Evolutionary conservation across 352 stramenopile species (phyloP).

Genomic region (Pythium phragmiticola): DNA sequence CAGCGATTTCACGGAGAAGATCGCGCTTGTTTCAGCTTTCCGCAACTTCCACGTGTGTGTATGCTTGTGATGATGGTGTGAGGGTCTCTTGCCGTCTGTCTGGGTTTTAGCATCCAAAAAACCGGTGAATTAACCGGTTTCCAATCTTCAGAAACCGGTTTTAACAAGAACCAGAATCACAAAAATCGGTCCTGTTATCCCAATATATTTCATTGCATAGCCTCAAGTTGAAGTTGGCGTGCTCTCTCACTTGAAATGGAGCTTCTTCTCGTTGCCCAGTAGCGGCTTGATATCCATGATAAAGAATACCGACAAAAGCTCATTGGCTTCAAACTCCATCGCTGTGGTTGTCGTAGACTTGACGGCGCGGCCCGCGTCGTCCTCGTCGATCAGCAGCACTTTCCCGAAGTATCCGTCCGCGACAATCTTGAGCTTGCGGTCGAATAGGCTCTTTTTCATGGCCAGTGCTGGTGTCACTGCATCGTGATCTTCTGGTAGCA

Average conservation of each 20-base stretch:
- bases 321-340: slow-evolving; percentile 29
- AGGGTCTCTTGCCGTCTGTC: background rate
- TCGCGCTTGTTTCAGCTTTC: background rate
- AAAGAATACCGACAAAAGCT: slow-evolving; percentile 30
- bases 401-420: slow-evolving; percentile 6
- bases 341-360: slow-evolving; percentile 6
- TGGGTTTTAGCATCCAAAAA: background rate
- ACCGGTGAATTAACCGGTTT: background rate
- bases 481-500: background rate
- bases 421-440: slow-evolving; percentile 9
- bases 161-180: background rate
- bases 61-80: background rate
- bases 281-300: slow-evolving; percentile 40
- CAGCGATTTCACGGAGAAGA: background rate
- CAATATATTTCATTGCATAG: background rate
- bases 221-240: slow-evolving; percentile 2
- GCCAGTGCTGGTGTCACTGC: too few species aligned
- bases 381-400: slow-evolving; percentile 7
- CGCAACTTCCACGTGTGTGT: slow-evolving; percentile 12
- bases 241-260: slow-evolving; percentile 2
- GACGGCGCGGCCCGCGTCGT: slow-evolving; percentile 8
- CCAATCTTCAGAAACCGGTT: background rate
- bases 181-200: background rate
- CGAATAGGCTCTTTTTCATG: slow-evolving; percentile 10
- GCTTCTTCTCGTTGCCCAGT: slow-evolving; percentile 27